phyloP scores from a whole-genome alignment of 2,329 filamentous ascomycete genomes.

The Sporothrix phasma region DNA sequence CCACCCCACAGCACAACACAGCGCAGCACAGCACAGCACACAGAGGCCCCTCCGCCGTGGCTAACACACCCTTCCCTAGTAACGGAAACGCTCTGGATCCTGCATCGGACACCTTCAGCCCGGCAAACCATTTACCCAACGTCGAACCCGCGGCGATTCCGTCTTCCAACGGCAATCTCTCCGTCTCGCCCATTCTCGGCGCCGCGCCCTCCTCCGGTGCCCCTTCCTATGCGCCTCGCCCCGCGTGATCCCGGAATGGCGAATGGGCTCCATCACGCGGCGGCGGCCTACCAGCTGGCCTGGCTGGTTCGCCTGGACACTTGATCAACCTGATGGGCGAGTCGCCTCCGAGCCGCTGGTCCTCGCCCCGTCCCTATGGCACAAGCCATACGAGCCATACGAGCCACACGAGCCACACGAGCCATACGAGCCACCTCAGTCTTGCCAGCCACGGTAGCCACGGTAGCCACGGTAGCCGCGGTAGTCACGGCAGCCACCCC shows the following conservation, averaged over 20 bases:
- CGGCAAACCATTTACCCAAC: conserved; percentile 35
- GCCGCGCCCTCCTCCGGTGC: conserved; percentile 34
- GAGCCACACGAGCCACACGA: conserved; percentile 17
- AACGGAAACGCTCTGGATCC: conserved; percentile 28
- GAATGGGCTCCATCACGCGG: conserved; percentile 24
- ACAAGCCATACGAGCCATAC: conserved; percentile 16
- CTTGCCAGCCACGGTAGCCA: conserved; percentile 15
- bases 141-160: conserved; percentile 33
- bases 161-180: conserved; percentile 32
- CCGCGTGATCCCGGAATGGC: conserved; percentile 38
- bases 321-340: conserved; percentile 42
- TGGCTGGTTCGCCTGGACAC: conserved; percentile 44
- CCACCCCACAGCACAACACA: background rate
- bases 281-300: conserved; percentile 27
- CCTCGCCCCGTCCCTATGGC: conserved; percentile 36
- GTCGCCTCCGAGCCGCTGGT: conserved; percentile 43
- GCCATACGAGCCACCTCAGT: conserved; percentile 17
- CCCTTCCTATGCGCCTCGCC: conserved; percentile 33
- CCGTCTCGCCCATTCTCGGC: conserved; percentile 38
- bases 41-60: background rate
- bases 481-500: conserved; percentile 15
- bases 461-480: conserved; percentile 16
- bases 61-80: conserved; percentile 17
- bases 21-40: background rate
- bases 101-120: conserved; percentile 35